Base-by-base conservation (phyloP, 1,139 yeast species). In the Yamadazyma pseudoaaseri region DNA sequence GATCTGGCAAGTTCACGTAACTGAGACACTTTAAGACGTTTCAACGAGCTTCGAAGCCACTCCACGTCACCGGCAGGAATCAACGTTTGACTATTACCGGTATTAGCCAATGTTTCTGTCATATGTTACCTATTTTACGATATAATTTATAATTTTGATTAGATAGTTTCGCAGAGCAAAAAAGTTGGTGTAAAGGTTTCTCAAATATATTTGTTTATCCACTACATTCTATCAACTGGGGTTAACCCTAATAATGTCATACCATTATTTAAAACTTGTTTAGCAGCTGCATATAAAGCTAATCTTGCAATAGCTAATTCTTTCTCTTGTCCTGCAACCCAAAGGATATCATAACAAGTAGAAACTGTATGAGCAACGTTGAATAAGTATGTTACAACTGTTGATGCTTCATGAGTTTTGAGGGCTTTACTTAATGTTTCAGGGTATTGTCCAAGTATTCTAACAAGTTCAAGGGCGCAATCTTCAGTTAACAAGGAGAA, bases 151-250 rank as follows among this genome's bases (percentile, higher is more conserved):
- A n/a, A n/a, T n/a, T n/a, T n/a, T n/a, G n/a, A n/a, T n/a, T n/a
- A n/a, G n/a, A n/a, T n/a, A n/a, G n/a, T n/a, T n/a, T n/a, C n/a
- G n/a, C n/a, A n/a, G n/a, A n/a, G n/a, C n/a, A n/a, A n/a, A n/a
- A n/a, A n/a, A n/a, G n/a, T n/a, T n/a, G n/a, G n/a, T n/a, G n/a
- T n/a, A n/a, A n/a, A n/a, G n/a, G n/a, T n/a, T n/a, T n/a, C n/a
- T n/a, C n/a, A n/a, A n/a, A n/a, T n/a, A n/a, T n/a, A n/a, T n/a
- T n/a, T n/a, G n/a, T n/a, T n/a, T n/a, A n/a, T n/a, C n/a, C n/a
- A n/a, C 30, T 73, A 92, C 98, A 92, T 92, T 79, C 99, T 84
- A 55, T 92, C 96, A 46, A 94, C 98, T 17, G 99, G 98, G 35
- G 97, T 90, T 58, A 94, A 75, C 39, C 97, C 96, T 55, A 94